Percentiles rank a stretch among this genome's conserved stretches.
Evolutionary conservation across 768 basidiomycete species (phyloP).

Genomic region (Neoboletus subvelutipes): DNA sequence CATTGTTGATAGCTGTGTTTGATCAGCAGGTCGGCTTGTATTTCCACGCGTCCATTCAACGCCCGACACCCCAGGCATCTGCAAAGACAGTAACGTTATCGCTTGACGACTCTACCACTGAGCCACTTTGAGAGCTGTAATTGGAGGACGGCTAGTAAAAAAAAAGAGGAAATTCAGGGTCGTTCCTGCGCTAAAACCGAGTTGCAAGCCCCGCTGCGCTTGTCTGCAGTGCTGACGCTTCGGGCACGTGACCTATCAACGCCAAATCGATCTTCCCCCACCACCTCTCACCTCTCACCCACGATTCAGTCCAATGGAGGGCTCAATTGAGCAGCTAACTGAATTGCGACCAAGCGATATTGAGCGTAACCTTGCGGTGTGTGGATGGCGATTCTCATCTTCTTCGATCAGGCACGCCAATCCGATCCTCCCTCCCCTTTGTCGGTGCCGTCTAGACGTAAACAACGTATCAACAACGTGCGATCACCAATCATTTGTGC

Average conservation of each 20-base stretch:
- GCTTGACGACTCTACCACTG: neutral
- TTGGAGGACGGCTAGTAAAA: neutral
- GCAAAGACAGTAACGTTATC: neutral
- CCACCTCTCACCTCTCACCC: neutral
- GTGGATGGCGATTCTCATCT: conserved; percentile 22
- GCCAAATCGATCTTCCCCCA: conserved; percentile 2
- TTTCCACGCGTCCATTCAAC: conserved; percentile 11
- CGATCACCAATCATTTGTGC: conserved; percentile 27
- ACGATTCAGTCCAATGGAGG: conserved; percentile 6
- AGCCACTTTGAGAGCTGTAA: neutral
- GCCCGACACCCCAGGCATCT: conserved; percentile 3
- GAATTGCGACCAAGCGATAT: conserved; percentile 18
- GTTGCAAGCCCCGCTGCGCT: neutral
- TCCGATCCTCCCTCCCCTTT: conserved; percentile 23
- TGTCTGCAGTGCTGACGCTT: conserved; percentile 2
- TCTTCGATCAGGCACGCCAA: conserved; percentile 29
- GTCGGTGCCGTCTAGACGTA: conserved; percentile 35
- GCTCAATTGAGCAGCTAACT: conserved; percentile 4
- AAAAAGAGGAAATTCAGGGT: neutral
- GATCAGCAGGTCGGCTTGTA: neutral
- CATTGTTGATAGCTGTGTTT: neutral
- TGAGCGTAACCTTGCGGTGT: conserved; percentile 17
- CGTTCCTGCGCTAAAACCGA: conserved; percentile 1
- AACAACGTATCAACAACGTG: conserved; percentile 28
- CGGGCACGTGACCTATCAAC: conserved; percentile 28